These are phyloP conservation scores for Ustilago sp. DNA, from an alignment of 1,284 basidiomycete genomes.

Conservation along the genomic window DNA sequence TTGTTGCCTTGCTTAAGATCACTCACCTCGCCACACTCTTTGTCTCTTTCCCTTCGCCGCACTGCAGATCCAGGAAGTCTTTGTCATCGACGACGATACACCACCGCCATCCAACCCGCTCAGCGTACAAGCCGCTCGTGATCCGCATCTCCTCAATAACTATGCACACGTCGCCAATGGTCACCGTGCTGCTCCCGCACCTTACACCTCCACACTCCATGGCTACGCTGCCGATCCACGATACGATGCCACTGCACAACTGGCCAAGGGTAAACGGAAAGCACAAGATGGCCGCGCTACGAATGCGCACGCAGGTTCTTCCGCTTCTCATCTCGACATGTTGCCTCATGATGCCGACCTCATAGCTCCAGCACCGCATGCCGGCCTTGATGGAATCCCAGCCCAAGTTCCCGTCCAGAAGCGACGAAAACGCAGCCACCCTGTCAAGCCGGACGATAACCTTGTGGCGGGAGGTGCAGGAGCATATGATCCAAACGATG, in stretches of 20 bases:
- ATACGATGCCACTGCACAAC: slow-evolving; percentile 27
- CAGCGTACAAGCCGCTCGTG: slow-evolving; percentile 46
- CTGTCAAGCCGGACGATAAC: slow-evolving; percentile 30
- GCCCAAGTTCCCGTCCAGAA: slow-evolving; percentile 28
- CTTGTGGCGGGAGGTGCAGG: slow-evolving; percentile 12
- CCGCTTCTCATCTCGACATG: slow-evolving; percentile 37
- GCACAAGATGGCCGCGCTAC: slow-evolving; percentile 26
- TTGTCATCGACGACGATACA: slow-evolving; percentile 58
- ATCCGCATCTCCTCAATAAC: slow-evolving; percentile 45
- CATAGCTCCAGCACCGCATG: slow-evolving; percentile 43
- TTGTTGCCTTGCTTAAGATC: no score
- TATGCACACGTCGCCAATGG: slow-evolving; percentile 39
- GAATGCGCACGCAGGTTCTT: slow-evolving; percentile 9
- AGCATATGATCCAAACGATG: slow-evolving; percentile 19
- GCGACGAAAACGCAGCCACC: slow-evolving; percentile 49
- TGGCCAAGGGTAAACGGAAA: slow-evolving; percentile 51
- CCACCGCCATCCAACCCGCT: slow-evolving; percentile 51
- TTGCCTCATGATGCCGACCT: slow-evolving; percentile 49
- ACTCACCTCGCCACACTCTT: neutral
- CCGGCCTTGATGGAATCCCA: slow-evolving; percentile 9
- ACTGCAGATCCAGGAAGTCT: slow-evolving; percentile 56
- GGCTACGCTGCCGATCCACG: slow-evolving; percentile 31
- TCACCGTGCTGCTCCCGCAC: slow-evolving; percentile 20
- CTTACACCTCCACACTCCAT: slow-evolving; percentile 24
- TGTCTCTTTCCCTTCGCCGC: neutral